Base-by-base conservation (phyloP, 129 eudicot species). In the Gnaphalium uliginosum region DNA sequence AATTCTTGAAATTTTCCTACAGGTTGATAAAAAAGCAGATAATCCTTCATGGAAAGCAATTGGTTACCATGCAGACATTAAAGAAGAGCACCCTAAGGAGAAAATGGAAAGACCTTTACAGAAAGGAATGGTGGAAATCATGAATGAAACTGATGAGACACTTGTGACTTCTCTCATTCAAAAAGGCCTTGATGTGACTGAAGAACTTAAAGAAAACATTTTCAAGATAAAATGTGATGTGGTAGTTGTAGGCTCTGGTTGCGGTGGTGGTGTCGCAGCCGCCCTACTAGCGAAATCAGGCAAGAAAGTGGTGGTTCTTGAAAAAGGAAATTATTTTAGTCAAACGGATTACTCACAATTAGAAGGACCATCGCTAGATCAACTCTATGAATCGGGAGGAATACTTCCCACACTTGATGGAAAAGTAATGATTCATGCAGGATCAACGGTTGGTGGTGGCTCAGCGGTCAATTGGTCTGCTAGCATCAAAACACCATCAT, bases 201-300 rank as follows among this genome's bases (percentile, higher is more conserved):
- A 88, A 73, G 81, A 83, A 32, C 80, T 78, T 26, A 65, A 80
- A 56, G 48, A 79, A 30, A 79, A 86, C 43, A 29, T 62, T 6
- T 86, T 76, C 87, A 83, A 67, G 27, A 79, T 93, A 64, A 72
- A 79, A 81, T 93, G 98, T 58, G 98, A 93, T 58, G 96, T 80
- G 35, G 98, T 93, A 22, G 85, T 93, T 23, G 87, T 93, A 5
- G 98, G 98, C 21, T 93, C 98, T 0, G 98, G 98, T 59, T 86
- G 88, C 60, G 96, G 98, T 5, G 98, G 98, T 3, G 96, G 96
- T 32, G 96, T 93, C 26, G 98, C 98, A 22, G 98, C 98, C 0
- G 87, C 93, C 1, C 72, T 88, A 60, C 89, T 93, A 0, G 90
- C 98, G 0, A 78, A 79, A 39, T 83, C 96, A 0, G 98, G 96